Evolutionary conservation across 768 basidiomycete species (phyloP), one percentile per base, ranked within the genome.

Genomic region (Suillus decipiens): DNA sequence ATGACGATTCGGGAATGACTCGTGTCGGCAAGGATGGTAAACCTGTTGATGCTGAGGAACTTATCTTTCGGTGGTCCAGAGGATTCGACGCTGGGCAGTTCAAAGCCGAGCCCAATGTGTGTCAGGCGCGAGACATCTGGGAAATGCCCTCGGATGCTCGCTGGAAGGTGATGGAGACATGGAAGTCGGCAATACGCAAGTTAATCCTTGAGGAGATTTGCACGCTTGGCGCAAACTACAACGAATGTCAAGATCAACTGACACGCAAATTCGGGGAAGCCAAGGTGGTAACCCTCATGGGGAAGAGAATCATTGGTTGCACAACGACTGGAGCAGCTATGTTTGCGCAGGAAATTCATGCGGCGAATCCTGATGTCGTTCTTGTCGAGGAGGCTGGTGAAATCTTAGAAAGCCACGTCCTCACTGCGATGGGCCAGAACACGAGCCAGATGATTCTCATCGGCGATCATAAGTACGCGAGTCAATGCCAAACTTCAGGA

Each of bases 301-400:
- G 61, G 45, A 88, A 86, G 70, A 73, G 84, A 3, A 81, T 89
- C 59, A 85, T 89, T 12, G 89, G 82, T 0, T 89, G 88, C 63
- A 90, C 88, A 0, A 90, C 89, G 0, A 89, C 88, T 0, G 88
- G 79, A 1, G 89, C 89, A 0, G 89, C 89, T 0, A 90, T 84
- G 71, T 88, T 83, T 67, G 72, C 75, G 0, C 72, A 78, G 1
- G 75, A 75, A 19, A 80, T 90, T 33, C 81, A 76, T 33, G 78
- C 77, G 1, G 81, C 78, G 9, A 71, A 73, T 1, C 84, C 87
- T 0, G 77, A 80, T 10, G 80, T 90, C 1, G 70, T 90, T 4
- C 75, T 90, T 1, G 88, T 90, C 1, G 89, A 90, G 67, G 89
- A 90, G 71, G 89, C 89, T 0, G 89, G 89, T 7, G 89, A 90